phyloP scores from a whole-genome alignment of 2,329 filamentous ascomycete species.

The Fusarium pseudograminearum region DNA sequence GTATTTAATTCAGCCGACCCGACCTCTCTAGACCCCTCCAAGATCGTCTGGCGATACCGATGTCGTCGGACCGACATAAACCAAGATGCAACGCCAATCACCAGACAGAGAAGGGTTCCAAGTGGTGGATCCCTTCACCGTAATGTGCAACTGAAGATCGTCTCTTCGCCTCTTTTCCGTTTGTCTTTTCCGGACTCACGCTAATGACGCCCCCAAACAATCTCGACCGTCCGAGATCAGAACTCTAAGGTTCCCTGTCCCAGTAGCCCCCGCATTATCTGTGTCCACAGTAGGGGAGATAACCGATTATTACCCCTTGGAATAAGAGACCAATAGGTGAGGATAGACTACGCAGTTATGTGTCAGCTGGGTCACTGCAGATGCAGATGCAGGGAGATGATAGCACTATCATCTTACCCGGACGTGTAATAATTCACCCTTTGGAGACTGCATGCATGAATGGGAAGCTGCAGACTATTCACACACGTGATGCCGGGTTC shows the following conservation, averaged over 20 bases:
- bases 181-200: neutral
- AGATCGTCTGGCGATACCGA: conserved; percentile 11
- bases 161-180: neutral
- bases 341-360: neutral
- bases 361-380: conserved; percentile 10
- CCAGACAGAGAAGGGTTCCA: neutral
- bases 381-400: neutral
- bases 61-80: conserved; percentile 34
- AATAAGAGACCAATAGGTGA: neutral
- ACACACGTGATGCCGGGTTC: neutral
- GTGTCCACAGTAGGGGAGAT: neutral
- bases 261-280: neutral
- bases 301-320: conserved; percentile 5
- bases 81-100: conserved; percentile 22
- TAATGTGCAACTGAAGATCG: conserved; percentile 3
- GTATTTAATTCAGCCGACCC: conserved; percentile 37
- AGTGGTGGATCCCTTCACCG: conserved; percentile 15
- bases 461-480: neutral
- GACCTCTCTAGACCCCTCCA: conserved; percentile 13
- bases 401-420: neutral
- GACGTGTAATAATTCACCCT: conserved; percentile 4
- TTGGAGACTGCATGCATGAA: neutral
- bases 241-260: neutral
- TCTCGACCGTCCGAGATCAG: conserved; percentile 11
- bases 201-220: conserved; percentile 4